phyloP scores from a whole-genome alignment of 169 alveolate species.

The Haemoproteus tartakovskyi region DNA sequence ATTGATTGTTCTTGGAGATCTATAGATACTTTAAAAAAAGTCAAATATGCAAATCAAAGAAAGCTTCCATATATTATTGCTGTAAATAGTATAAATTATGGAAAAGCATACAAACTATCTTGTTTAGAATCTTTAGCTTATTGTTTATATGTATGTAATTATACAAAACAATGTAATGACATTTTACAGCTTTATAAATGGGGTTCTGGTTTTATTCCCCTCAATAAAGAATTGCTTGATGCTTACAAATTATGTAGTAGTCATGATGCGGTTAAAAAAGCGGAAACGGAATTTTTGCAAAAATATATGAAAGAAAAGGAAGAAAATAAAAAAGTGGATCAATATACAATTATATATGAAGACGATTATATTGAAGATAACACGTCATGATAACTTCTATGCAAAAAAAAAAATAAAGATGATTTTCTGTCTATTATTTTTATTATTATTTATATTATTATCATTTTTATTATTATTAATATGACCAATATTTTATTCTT shows the following conservation, averaged over 20 bases:
- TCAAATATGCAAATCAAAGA: slow-evolving; percentile 52
- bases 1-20: slow-evolving; percentile 68
- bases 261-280: slow-evolving; percentile 57
- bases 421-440: no score
- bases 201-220: slow-evolving; percentile 45
- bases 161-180: slow-evolving; percentile 46
- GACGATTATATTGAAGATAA: slow-evolving; percentile 62
- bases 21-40: slow-evolving; percentile 48
- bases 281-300: slow-evolving; percentile 43
- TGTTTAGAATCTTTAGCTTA: slow-evolving; percentile 64
- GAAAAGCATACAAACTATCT: slow-evolving; percentile 64
- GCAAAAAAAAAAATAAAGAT: no score
- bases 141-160: slow-evolving; percentile 61
- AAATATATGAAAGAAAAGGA: slow-evolving; percentile 25
- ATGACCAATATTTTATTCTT: no score
- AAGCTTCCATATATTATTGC: slow-evolving; percentile 62
- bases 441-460: no score
- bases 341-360: slow-evolving; percentile 51
- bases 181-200: slow-evolving; percentile 52
- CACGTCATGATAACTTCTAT: no score
- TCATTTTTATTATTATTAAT: no score
- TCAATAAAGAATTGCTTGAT: slow-evolving; percentile 44
- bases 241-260: slow-evolving; percentile 44
- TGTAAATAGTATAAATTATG: slow-evolving; percentile 65
- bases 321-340: slow-evolving; percentile 44